A percentile compares a stretch with the other conserved stretches of the same genome.
These are phyloP conservation scores for Paramecium tetraurelia DNA, from an alignment of 73 alveolate species.

Conservation along the genomic window DNA sequence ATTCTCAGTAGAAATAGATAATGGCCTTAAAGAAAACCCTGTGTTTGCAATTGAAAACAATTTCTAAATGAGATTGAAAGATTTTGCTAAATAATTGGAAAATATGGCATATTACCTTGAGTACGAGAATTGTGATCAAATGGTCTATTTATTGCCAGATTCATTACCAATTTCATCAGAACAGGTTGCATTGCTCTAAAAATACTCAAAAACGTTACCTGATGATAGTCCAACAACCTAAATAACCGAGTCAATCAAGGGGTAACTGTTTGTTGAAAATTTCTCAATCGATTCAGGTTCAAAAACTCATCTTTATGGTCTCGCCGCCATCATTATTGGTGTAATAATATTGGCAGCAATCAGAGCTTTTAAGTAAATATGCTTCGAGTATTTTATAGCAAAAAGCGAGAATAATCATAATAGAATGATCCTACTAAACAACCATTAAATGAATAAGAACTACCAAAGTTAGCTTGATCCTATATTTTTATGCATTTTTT, in stretches of 20 bases:
- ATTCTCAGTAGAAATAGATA: neutral
- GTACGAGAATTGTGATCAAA: neutral
- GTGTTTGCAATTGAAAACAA: neutral
- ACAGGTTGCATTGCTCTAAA: neutral
- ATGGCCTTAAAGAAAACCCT: neutral
- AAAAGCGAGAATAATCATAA: neutral
- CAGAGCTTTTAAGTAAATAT: conserved; percentile 5
- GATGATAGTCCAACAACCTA: neutral
- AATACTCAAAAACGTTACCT: neutral
- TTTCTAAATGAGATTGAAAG: neutral
- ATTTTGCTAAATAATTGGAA: conserved; percentile 10
- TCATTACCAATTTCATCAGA: neutral
- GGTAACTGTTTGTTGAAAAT: neutral
- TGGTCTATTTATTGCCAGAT: neutral
- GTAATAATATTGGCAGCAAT: neutral
- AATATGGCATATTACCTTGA: neutral
- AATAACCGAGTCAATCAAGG: neutral
- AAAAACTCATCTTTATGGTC: neutral
- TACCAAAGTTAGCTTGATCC: neutral
- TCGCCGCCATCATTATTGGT: neutral
- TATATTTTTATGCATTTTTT: neutral
- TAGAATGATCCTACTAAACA: neutral
- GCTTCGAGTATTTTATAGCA: neutral
- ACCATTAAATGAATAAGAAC: neutral
- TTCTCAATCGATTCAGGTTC: neutral